Conservation (phyloP, 1,284 basidiomycete genomes). For the Ceratobasidium sp. region DNA sequence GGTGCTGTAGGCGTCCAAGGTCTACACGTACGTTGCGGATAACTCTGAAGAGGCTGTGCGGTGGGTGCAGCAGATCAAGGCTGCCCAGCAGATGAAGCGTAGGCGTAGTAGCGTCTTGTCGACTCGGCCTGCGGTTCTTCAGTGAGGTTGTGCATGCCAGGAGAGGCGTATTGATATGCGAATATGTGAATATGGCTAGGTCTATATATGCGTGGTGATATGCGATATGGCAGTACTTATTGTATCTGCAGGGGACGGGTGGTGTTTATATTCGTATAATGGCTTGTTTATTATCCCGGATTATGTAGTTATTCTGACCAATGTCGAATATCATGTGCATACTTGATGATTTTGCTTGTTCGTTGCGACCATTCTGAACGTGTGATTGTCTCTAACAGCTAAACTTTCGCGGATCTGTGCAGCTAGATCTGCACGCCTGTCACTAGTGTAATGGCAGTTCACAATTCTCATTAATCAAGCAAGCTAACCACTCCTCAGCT, state of each 20-base stretch:
- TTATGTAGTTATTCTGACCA: constrained; percentile 31
- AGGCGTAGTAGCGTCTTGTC: constrained; percentile 10
- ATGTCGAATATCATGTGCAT: constrained; percentile 35
- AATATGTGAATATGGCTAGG: constrained; percentile 2
- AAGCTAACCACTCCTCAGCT: too few species aligned
- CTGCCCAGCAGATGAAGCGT: constrained; percentile 8
- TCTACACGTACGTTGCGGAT: constrained; percentile 44
- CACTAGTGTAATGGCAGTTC: too few species aligned
- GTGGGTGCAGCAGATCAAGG: constrained; percentile 46
- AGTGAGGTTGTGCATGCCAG: not conserved
- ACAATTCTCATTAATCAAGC: too few species aligned
- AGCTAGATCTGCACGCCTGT: too few species aligned
- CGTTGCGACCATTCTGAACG: too few species aligned
- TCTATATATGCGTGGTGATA: constrained; percentile 29
- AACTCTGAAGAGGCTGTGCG: constrained; percentile 24
- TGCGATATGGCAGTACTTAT: not conserved
- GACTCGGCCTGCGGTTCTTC: constrained; percentile 5
- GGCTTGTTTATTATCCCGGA: constrained; percentile 2
- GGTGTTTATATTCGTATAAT: constrained; percentile 26
- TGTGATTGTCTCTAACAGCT: too few species aligned
- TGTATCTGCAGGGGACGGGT: not conserved
- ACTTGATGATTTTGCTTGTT: not conserved
- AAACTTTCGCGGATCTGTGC: too few species aligned
- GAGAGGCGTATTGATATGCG: not conserved
- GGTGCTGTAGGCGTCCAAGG: constrained; percentile 34